These are phyloP conservation scores for Pelargonium australe DNA, from an alignment of 441 rosid species.

Conservation along the genomic window DNA sequence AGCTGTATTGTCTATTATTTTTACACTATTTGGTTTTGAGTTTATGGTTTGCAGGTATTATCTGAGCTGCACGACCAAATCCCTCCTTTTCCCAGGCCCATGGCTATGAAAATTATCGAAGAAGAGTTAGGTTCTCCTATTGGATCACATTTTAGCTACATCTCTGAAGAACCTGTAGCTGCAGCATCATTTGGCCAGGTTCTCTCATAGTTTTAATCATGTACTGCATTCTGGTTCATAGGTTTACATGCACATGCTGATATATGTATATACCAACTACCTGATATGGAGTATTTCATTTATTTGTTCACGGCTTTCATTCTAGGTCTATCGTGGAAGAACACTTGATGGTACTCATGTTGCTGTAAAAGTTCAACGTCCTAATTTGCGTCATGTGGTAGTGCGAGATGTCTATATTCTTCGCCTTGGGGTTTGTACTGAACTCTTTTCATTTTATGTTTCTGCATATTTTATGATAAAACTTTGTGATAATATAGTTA, in stretches of 20 bases:
- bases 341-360: slow-evolving; percentile 73
- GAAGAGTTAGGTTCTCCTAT: slow-evolving; percentile 85
- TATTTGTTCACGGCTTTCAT: slow-evolving; percentile 21
- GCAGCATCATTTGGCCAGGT: slow-evolving; percentile 99
- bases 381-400: slow-evolving; percentile 74
- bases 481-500: slow-evolving; percentile 21
- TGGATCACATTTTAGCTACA: slow-evolving; percentile 53
- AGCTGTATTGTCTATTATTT: slow-evolving; percentile 4
- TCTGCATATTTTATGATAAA: slow-evolving; percentile 16
- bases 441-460: slow-evolving; percentile 10
- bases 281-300: slow-evolving; percentile 6
- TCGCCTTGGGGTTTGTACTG: slow-evolving; percentile 75
- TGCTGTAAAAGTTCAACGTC: slow-evolving; percentile 97
- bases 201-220: slow-evolving; percentile 7
- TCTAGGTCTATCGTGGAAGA: slow-evolving; percentile 74
- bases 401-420: slow-evolving; percentile 83
- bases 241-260: slow-evolving; percentile 2
- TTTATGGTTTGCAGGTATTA: slow-evolving; percentile 59
- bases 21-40: slow-evolving; percentile 13
- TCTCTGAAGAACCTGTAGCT: slow-evolving; percentile 84
- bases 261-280: background rate
- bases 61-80: slow-evolving; percentile 92
- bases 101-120: slow-evolving; percentile 75
- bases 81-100: slow-evolving; percentile 71
- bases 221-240: background rate